These are phyloP conservation scores for Jackrogersella minutella DNA, from an alignment of 495 filamentous ascomycete species.

Conservation along the genomic window DNA sequence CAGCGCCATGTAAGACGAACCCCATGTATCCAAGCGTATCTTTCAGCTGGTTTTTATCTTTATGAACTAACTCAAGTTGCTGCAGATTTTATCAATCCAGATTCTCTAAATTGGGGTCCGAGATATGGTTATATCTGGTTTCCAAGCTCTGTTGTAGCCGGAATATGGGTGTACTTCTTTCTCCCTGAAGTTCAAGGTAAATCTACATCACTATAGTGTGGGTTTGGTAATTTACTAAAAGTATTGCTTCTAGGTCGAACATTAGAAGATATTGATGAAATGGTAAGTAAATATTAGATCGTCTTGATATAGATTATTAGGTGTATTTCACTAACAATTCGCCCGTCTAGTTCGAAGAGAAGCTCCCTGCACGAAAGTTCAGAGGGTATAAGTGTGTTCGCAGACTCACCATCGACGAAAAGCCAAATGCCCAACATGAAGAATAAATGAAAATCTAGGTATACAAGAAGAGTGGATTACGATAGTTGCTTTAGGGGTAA, in stretches of 20 bases:
- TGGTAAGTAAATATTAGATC: slow-evolving; percentile 41
- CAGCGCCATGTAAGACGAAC: slow-evolving; percentile 50
- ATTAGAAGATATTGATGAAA: slow-evolving; percentile 58
- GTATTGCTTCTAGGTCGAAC: slow-evolving; percentile 37
- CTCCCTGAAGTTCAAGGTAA: slow-evolving; percentile 56
- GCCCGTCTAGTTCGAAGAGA: slow-evolving; percentile 44
- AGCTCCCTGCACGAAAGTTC: slow-evolving; percentile 51
- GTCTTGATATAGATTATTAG: background rate
- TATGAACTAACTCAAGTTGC: background rate
- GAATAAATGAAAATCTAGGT: no score
- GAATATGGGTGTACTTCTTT: slow-evolving; percentile 56
- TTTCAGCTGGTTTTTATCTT: background rate
- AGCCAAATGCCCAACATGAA: slow-evolving; percentile 23
- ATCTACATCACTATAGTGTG: background rate
- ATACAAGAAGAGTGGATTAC: background rate
- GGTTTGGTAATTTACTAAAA: background rate
- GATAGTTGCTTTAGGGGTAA: background rate
- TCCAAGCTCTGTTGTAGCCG: slow-evolving; percentile 49
- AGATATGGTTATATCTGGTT: slow-evolving; percentile 58
- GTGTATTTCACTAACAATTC: background rate
- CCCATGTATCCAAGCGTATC: background rate
- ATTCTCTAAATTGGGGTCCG: slow-evolving; percentile 58
- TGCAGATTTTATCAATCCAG: slow-evolving; percentile 60
- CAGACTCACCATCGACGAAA: slow-evolving; percentile 19
- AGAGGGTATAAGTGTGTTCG: slow-evolving; percentile 47